Base-by-base conservation (phyloP, 495 filamentous ascomycete species). In the Penicillium ucsense region DNA sequence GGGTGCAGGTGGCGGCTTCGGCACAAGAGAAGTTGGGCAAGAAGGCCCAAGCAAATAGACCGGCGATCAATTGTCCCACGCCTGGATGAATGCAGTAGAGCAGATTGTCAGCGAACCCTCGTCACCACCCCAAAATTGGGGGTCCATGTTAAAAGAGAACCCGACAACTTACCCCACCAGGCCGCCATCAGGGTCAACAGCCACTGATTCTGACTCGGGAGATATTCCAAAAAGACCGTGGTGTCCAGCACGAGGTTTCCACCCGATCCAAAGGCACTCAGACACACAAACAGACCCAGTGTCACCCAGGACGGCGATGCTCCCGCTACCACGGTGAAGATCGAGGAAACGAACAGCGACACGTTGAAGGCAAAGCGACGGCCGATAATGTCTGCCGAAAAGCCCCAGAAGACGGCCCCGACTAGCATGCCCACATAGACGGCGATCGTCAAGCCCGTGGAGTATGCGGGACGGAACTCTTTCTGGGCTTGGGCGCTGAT, bases 181-280 rank as follows among this genome's bases (percentile, higher is more conserved):
- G 60, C 64, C 0, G 74, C 72, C 65, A 77, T 68, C 7, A 73
- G 52, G 6, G 71, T 76, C 31, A 77, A 47, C 3, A 77, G 48
- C 67, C 70, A 75, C 43, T 74, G 67, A 8, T 71, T 35, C 11
- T 63, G 59, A 36, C 60, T 61, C 0, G 74, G 75, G 4, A 78
- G 55, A 53, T 72, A 78, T 49, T 78, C 74, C 30, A 78, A 50
- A 41, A 76, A 75, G 1, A 77, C 80, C 0, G 84, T 78, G 0
- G 83, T 84, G 51, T 88, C 83, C 30, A 88, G 59, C 3, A 84
- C 76, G 39, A 86, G 61, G 53, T 88, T 87, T 11, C 84, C 84
- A 9, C 84, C 85, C 48, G 49, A 75, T 61, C 68, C 75, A 46
- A 76, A 74, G 1, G 72, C 73, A 31, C 61, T 64, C 41, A 76